Evolutionary conservation across 1,139 yeast genomes (phyloP).

Genomic region (Tardiomyces blankii): DNA sequence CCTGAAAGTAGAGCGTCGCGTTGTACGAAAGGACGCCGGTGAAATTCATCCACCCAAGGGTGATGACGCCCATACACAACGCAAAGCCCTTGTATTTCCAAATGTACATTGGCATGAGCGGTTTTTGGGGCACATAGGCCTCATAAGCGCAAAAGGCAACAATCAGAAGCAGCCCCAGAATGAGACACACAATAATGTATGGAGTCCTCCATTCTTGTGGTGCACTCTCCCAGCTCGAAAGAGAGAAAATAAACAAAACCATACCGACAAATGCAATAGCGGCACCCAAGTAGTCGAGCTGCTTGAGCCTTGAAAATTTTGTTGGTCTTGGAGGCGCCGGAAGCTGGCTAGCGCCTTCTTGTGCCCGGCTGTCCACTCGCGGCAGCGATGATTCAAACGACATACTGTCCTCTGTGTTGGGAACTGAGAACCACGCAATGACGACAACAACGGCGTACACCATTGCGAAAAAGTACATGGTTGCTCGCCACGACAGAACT

Average conservation of each 20-base stretch:
- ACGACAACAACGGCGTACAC: slow-evolving; percentile 23
- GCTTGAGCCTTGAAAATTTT: slow-evolving; percentile 15
- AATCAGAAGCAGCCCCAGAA: slow-evolving; percentile 28
- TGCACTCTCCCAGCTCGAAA: slow-evolving; percentile 32
- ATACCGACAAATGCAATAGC: slow-evolving; percentile 29
- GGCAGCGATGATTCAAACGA: slow-evolving; percentile 1
- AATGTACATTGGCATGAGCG: slow-evolving; percentile 34
- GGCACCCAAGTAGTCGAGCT: slow-evolving; percentile 32
- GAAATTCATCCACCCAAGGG: slow-evolving; percentile 31
- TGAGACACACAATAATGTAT: slow-evolving; percentile 31
- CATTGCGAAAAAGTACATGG: slow-evolving; percentile 31
- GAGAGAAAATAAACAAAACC: slow-evolving; percentile 31
- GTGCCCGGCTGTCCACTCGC: slow-evolving; percentile 5
- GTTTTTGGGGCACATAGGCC: slow-evolving; percentile 25
- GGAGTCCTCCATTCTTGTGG: slow-evolving; percentile 33
- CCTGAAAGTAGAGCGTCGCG: slow-evolving; percentile 32
- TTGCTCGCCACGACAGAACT: slow-evolving; percentile 31
- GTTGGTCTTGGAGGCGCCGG: slow-evolving; percentile 8
- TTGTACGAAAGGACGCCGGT: slow-evolving; percentile 30
- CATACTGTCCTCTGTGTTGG: slow-evolving; percentile 17
- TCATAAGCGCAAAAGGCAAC: slow-evolving; percentile 29
- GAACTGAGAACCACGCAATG: slow-evolving; percentile 22
- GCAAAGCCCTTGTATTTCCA: slow-evolving; percentile 30
- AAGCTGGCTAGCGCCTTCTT: no score
- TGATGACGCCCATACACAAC: slow-evolving; percentile 27